These are phyloP conservation scores for Candida germanica DNA, from an alignment of 805 yeast genomes.

Conservation along the genomic window DNA sequence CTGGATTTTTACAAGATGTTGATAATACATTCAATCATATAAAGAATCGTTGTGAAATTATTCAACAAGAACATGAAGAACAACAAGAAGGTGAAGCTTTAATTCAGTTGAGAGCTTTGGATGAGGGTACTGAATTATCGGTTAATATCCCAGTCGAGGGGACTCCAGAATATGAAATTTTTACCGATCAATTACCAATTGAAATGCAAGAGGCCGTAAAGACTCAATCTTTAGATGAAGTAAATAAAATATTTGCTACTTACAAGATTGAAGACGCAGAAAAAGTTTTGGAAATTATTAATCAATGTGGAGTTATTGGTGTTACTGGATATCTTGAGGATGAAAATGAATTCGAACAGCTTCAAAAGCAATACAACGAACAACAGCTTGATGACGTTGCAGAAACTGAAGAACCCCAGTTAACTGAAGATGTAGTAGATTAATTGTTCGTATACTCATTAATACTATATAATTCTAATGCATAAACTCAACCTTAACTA, in stretches of 20 bases:
- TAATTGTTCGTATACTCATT: constrained; percentile 1
- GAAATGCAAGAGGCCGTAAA: constrained; percentile 74
- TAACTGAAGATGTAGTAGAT: constrained; percentile 10
- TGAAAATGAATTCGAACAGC: constrained; percentile 60
- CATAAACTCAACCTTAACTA: too few relatives aligned
- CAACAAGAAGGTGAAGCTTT: constrained; percentile 57
- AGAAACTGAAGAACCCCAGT: neutral
- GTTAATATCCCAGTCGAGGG: constrained; percentile 64
- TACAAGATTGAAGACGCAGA: constrained; percentile 81
- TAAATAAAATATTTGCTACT: constrained; percentile 75
- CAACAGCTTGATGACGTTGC: constrained; percentile 7
- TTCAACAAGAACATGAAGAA: constrained; percentile 49
- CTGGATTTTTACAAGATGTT: constrained; percentile 72
- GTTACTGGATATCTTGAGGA: constrained; percentile 74
- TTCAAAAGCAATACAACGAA: constrained; percentile 45
- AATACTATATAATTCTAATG: too few relatives aligned
- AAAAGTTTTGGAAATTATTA: constrained; percentile 63
- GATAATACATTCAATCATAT: constrained; percentile 74
- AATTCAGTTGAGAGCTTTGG: constrained; percentile 85
- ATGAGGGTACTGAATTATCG: constrained; percentile 72
- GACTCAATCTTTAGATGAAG: constrained; percentile 68
- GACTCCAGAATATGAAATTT: constrained; percentile 54
- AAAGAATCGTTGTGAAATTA: constrained; percentile 64
- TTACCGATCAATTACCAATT: constrained; percentile 51
- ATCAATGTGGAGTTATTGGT: constrained; percentile 79